phyloP scores from a whole-genome alignment of 2,329 filamentous ascomycete species.

The Pyrenophora seminiperda region DNA sequence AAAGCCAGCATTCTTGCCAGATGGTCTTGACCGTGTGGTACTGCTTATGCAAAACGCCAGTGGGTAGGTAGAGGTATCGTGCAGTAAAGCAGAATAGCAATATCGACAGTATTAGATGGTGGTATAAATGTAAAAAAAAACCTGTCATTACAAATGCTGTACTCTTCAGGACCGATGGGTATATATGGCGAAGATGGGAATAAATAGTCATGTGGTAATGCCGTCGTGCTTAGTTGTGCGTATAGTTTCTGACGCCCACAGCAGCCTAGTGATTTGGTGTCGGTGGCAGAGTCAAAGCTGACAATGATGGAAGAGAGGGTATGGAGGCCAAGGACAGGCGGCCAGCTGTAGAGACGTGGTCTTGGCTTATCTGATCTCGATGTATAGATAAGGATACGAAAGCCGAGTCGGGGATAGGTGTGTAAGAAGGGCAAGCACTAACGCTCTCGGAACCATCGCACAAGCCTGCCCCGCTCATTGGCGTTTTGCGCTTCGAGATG shows the following conservation, averaged over 20 bases:
- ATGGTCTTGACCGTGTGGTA: too few species aligned
- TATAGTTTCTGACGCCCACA: conserved; percentile 25
- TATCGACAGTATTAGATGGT: conserved; percentile 1
- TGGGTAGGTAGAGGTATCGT: conserved; percentile 2
- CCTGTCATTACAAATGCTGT: conserved; percentile 9
- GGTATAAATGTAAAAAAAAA: not conserved
- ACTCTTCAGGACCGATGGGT: conserved; percentile 1
- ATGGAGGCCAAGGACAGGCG: conserved; percentile 34
- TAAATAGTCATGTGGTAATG: not conserved
- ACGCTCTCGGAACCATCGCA: conserved; percentile 55
- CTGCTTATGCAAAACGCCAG: not conserved
- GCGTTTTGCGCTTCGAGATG: conserved; percentile 58
- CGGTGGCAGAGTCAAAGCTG: conserved; percentile 21
- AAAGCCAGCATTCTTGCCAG: too few species aligned
- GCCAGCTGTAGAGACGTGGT: conserved; percentile 24
- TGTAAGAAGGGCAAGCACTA: conserved; percentile 39
- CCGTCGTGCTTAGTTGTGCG: conserved; percentile 27
- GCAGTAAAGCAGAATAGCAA: conserved; percentile 4
- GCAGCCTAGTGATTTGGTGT: conserved; percentile 35
- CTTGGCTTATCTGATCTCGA: conserved; percentile 33
- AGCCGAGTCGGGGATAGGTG: conserved; percentile 12
- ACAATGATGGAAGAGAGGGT: conserved; percentile 20
- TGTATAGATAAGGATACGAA: conserved; percentile 17
- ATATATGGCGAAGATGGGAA: conserved; percentile 6
- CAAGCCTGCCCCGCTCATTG: conserved; percentile 50